phyloP scores from a whole-genome alignment of 768 basidiomycete genomes.

The Lactarius deliciosus region DNA sequence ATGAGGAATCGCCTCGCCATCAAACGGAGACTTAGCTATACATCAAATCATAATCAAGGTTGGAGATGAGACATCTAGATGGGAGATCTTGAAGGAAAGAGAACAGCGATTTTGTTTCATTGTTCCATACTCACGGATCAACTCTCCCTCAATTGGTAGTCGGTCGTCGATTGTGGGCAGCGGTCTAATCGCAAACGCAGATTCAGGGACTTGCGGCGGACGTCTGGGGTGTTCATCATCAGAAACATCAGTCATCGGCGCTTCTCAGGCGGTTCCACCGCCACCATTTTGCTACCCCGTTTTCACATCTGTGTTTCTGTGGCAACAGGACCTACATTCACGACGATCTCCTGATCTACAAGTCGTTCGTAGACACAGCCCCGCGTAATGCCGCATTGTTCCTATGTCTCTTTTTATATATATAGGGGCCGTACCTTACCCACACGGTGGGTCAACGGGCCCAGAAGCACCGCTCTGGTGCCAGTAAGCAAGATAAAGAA shows the following conservation, averaged over 20 bases:
- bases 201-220: background rate
- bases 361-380: background rate
- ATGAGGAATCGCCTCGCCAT: background rate
- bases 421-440: constrained; percentile 9
- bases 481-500: background rate
- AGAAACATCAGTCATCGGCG: background rate
- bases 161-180: background rate
- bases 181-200: background rate
- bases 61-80: background rate
- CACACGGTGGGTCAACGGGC: background rate
- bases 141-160: background rate
- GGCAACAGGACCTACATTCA: constrained; percentile 12
- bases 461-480: background rate
- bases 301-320: constrained; percentile 5
- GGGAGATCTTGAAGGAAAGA: background rate
- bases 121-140: background rate
- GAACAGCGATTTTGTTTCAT: background rate
- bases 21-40: background rate
- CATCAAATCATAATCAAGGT: background rate
- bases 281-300: background rate
- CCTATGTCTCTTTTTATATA: background rate
- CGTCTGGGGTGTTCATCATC: background rate
- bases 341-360: constrained; percentile 6
- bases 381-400: background rate
- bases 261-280: background rate